These are phyloP conservation scores for Solanum neorickii DNA, from an alignment of 257 asterid genomes.

Conservation along the genomic window DNA sequence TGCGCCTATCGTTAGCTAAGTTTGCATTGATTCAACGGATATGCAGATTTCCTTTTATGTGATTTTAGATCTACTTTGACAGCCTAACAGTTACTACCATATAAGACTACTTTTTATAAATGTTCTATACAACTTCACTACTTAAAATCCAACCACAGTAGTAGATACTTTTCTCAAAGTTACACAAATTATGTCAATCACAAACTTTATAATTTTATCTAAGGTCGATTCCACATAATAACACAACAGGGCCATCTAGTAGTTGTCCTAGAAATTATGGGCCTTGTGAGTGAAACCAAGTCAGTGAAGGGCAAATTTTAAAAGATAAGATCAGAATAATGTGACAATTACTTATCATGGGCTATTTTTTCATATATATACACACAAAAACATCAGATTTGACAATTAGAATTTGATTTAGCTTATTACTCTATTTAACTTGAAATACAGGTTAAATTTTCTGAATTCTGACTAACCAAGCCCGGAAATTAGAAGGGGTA, in stretches of 20 bases:
- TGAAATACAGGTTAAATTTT: neutral
- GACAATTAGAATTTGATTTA: neutral
- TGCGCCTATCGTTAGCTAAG: neutral
- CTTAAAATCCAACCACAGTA: neutral
- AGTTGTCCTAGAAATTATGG: neutral
- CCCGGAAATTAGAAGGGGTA: neutral
- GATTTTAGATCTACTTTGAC: neutral
- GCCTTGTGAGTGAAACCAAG: neutral
- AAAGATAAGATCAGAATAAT: neutral
- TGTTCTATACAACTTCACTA: neutral
- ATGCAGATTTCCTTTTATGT: neutral
- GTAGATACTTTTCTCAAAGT: neutral
- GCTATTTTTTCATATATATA: neutral
- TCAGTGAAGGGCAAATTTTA: neutral
- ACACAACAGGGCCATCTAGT: neutral
- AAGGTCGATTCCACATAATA: neutral
- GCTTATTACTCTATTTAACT: neutral
- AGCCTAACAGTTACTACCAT: neutral
- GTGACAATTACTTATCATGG: neutral
- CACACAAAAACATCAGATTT: neutral
- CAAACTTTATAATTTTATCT: neutral
- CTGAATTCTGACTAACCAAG: neutral
- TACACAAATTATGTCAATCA: neutral
- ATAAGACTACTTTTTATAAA: neutral
- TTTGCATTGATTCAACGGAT: neutral